phyloP scores from a whole-genome alignment of 768 basidiomycete genomes.

The Glaciozyma antarctica region DNA sequence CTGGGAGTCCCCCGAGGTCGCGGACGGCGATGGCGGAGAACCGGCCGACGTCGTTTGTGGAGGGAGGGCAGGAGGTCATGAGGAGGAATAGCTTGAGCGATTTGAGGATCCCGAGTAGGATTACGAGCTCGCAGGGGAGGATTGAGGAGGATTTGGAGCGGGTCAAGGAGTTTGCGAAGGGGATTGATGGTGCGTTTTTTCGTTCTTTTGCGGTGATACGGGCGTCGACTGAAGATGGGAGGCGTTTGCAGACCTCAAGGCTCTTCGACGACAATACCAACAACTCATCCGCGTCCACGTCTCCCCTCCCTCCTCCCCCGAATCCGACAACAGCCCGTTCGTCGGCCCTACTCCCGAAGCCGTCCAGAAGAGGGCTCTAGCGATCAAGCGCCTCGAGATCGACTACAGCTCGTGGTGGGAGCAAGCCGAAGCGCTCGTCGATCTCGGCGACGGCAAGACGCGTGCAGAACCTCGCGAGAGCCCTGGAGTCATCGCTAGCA shows the following conservation, averaged over 20 bases:
- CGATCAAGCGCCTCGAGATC: conserved; percentile 21
- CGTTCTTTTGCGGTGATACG: not conserved
- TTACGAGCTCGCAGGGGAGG: conserved; percentile 36
- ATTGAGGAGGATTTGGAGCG: conserved; percentile 35
- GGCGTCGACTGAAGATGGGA: too few species aligned
- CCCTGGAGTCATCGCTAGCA: conserved; percentile 13
- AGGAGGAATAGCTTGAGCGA: conserved; percentile 37
- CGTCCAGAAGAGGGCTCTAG: not conserved
- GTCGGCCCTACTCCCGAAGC: not conserved
- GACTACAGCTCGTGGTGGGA: conserved; percentile 32
- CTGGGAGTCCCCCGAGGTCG: not conserved
- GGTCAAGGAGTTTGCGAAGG: conserved; percentile 36
- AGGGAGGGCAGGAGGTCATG: not conserved
- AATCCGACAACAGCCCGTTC: not conserved
- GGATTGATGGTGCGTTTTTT: conserved; percentile 31
- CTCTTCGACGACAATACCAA: conserved; percentile 15
- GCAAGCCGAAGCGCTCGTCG: conserved; percentile 31
- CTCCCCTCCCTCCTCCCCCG: conserved; percentile 3
- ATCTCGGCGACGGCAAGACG: conserved; percentile 31
- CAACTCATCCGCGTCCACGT: conserved; percentile 12
- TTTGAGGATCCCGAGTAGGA: conserved; percentile 34
- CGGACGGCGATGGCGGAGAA: conserved; percentile 2
- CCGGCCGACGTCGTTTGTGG: not conserved
- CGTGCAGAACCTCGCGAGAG: not conserved
- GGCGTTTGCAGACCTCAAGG: conserved; percentile 30